Percentiles rank a stretch among this genome's conserved stretches.
phyloP scores from a whole-genome alignment of 352 stramenopile genomes.

The Pythium sukuiense region DNA sequence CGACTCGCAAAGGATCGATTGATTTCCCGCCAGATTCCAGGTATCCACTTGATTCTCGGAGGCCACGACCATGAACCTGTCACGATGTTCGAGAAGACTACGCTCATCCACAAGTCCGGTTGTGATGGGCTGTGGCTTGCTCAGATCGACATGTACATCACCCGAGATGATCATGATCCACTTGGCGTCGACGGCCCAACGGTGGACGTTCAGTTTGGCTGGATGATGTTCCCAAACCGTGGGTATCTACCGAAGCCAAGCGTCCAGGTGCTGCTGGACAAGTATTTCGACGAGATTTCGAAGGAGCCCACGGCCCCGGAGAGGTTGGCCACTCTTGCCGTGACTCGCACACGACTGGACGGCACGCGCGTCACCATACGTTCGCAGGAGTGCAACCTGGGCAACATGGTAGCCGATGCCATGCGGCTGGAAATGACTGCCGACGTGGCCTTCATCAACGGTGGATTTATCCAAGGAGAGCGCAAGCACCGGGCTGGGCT shows the following conservation, averaged over 20 bases:
- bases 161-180: not conserved
- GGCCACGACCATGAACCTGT: slow-evolving; percentile 92
- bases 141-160: slow-evolving; percentile 41
- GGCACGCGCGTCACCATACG: no score
- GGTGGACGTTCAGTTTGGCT: not conserved
- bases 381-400: no score
- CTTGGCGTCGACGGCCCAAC: no score
- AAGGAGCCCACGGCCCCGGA: not conserved
- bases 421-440: not conserved
- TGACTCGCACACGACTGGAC: no score
- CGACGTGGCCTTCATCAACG: not conserved
- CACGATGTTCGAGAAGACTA: slow-evolving; percentile 74
- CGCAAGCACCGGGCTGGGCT: slow-evolving; percentile 1
- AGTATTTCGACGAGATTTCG: not conserved
- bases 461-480: slow-evolving; percentile 1
- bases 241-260: not conserved
- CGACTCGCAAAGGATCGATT: slow-evolving; percentile 68
- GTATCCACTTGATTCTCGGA: slow-evolving; percentile 88
- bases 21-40: slow-evolving; percentile 52
- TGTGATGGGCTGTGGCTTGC: slow-evolving; percentile 88
- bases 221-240: not conserved
- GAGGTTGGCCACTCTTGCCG: not conserved
- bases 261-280: slow-evolving; percentile 3
- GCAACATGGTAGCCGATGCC: not conserved
- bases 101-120: slow-evolving; percentile 89